Evolutionary conservation across 306 rosid species (phyloP), one percentile per base, ranked within the genome.

Genomic region (Erythrophleum fordii): DNA sequence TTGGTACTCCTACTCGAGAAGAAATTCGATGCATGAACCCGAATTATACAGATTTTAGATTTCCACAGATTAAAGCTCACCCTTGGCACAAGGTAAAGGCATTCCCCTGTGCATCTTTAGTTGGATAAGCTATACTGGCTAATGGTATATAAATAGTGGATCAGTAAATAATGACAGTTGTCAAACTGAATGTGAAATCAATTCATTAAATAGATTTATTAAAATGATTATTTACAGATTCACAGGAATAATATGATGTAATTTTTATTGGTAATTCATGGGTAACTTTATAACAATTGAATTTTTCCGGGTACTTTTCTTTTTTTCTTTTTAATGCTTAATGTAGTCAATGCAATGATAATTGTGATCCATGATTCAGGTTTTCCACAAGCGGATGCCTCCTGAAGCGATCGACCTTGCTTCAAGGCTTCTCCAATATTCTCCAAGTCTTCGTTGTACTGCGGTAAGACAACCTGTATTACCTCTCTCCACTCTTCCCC

Each of bases 21-120:
- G 99, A 95, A 87, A 95, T 95, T 52, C 92, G 96, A 16, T 95
- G 99, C 87, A 95, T 95, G 99, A 95, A 95, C 81, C 97, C 97
- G 12, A 89, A 87, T 75, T 95, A 95, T 81, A 88, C 96, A 3
- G 98, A 93, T 82, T 93, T 90, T 83, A 93, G 98, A 86, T 95
- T 95, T 86, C 99, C 99, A 75, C 97, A 95, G 79, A 82, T 95
- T 37, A 95, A 95, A 89, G 98, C 97, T 66, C 97, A 95, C 81
- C 98, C 98, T 72, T 94, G 98, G 98, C 97, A 95, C 80, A 95
- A 95, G 98, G 98, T 93, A 78, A 55, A 49, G 37, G 25, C 78
- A 86, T 84, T 78, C 16, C 49, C 52, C 18, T 65, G n/a, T 39
- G 65, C 72, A 26, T 65, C 11, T 51, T 69, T 44, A 53, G 28